Base-by-base conservation (phyloP, 768 basidiomycete genomes). In the Tulasnella sp. region DNA sequence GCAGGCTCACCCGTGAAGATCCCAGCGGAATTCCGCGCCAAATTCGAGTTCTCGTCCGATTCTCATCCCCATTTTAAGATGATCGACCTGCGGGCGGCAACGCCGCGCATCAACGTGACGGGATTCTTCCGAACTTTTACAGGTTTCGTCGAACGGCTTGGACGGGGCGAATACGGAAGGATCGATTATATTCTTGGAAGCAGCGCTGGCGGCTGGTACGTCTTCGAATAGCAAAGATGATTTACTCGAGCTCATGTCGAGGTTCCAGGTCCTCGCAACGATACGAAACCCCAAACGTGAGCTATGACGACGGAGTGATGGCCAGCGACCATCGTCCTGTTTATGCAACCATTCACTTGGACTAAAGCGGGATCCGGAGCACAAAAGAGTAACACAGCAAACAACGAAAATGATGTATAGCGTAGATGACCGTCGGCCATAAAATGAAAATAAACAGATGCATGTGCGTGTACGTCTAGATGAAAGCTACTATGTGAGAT, bases 251-350 rank as follows among this genome's bases (percentile, higher is more conserved):
- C 46, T 24, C 44, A 28, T 48, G n/a, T 50, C 81, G 89, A 89
- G 88, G 85, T n/a, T 69, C 42, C 41, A 83, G 28, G 84, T 86
- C 3, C 81, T 84, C 14, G 83, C 81, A 18, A 5, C 50, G 77
- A 9, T 88, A 88, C 82, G 86, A 87, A 72, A 89, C 89, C 28
- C 87, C 83, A 16, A 85, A 86, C 2, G 85, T 87, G 4, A 84
- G 89, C 22, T 86, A 87, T 6, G 90, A 91, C 79, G 89, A 90
- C 78, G 90, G 90, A 1, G 83, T 89, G 24, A 85, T 90, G 76
- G 88, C 87, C 8, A 91, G 90, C 80, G 90, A 91, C 82, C 90
- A 91, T 83, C 88, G 90, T 0, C 90, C 89, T 3, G 89, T 90
- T 12, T 88, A 90, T 81, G 86, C 73, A 1, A 69, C 64, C 12